These are phyloP conservation scores for Collybia nuda DNA, from an alignment of 768 basidiomycete species.

Conservation along the genomic window DNA sequence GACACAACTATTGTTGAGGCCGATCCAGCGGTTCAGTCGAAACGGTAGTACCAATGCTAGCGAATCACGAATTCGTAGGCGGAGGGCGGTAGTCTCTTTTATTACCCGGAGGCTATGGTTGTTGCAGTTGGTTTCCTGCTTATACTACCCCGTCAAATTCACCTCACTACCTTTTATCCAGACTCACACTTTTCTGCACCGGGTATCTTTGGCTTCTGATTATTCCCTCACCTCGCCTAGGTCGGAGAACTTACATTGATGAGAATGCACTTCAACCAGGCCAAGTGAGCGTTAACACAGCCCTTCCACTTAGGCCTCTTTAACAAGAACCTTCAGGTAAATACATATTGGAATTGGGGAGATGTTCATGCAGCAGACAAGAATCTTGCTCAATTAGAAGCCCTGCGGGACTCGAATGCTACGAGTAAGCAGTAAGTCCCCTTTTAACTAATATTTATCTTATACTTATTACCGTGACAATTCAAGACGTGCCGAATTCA, in stretches of 20 bases:
- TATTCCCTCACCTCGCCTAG: slow-evolving; percentile 67
- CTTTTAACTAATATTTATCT: neutral
- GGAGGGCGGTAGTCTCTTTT: slow-evolving; percentile 31
- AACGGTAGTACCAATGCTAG: slow-evolving; percentile 21
- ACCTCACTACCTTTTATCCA: slow-evolving; percentile 23
- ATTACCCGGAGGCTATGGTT: slow-evolving; percentile 33
- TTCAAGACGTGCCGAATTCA: slow-evolving; percentile 61
- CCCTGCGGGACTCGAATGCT: slow-evolving; percentile 58
- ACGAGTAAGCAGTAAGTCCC: slow-evolving; percentile 68
- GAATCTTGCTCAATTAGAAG: slow-evolving; percentile 73
- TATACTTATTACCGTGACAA: slow-evolving; percentile 3
- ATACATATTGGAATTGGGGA: slow-evolving; percentile 88
- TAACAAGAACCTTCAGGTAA: slow-evolving; percentile 55
- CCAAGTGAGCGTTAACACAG: slow-evolving; percentile 53
- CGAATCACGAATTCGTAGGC: slow-evolving; percentile 44
- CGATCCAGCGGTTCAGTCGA: slow-evolving; percentile 20
- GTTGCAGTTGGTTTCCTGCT: slow-evolving; percentile 33
- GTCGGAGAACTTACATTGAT: slow-evolving; percentile 78
- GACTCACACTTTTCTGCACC: slow-evolving; percentile 53
- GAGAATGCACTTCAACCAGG: slow-evolving; percentile 95
- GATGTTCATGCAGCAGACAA: slow-evolving; percentile 85
- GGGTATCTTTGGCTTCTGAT: slow-evolving; percentile 87
- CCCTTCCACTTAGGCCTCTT: neutral
- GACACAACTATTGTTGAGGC: slow-evolving; percentile 13
- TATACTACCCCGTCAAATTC: neutral